Conservation (phyloP, 768 basidiomycete species). For the Russula griseocarnosa region DNA sequence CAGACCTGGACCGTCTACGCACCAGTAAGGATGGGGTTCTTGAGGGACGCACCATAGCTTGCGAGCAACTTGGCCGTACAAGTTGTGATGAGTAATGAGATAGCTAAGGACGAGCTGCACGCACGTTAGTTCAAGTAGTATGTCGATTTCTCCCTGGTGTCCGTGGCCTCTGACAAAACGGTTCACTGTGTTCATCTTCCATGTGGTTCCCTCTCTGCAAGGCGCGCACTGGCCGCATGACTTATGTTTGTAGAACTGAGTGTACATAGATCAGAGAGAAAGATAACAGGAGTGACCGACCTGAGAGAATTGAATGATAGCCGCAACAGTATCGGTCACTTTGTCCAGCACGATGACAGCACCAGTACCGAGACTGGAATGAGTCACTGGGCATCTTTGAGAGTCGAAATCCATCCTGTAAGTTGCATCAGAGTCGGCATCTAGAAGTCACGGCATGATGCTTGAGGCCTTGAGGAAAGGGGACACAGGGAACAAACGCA, state of each 20-base stretch:
- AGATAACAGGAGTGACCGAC: slow-evolving; percentile 34
- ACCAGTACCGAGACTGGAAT: slow-evolving; percentile 94
- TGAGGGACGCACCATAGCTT: too few relatives aligned
- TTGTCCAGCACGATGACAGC: slow-evolving; percentile 99
- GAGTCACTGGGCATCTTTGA: slow-evolving; percentile 89
- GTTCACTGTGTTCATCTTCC: slow-evolving; percentile 99
- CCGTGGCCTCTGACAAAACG: slow-evolving; percentile 90
- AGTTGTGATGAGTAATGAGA: not conserved
- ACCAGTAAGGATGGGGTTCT: too few relatives aligned
- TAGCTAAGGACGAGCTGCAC: slow-evolving; percentile 30
- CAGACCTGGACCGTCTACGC: too few relatives aligned
- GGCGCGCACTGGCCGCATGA: slow-evolving; percentile 71
- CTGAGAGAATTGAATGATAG: slow-evolving; percentile 90
- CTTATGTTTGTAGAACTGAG: slow-evolving; percentile 42
- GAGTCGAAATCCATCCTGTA: slow-evolving; percentile 99
- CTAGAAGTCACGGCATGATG: too few relatives aligned
- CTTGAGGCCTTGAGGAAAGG: too few relatives aligned
- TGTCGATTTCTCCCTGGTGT: slow-evolving; percentile 92
- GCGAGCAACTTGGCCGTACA: too few relatives aligned
- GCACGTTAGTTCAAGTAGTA: slow-evolving; percentile 92
- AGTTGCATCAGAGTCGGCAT: too few relatives aligned
- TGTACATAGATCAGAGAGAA: not conserved
- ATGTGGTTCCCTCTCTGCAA: slow-evolving; percentile 91
- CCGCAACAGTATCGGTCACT: slow-evolving; percentile 88
- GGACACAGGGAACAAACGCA: too few relatives aligned